Evolutionary conservation across 2,329 filamentous ascomycete genomes (phyloP).

Genomic region (Cladophialophora psammophila): DNA sequence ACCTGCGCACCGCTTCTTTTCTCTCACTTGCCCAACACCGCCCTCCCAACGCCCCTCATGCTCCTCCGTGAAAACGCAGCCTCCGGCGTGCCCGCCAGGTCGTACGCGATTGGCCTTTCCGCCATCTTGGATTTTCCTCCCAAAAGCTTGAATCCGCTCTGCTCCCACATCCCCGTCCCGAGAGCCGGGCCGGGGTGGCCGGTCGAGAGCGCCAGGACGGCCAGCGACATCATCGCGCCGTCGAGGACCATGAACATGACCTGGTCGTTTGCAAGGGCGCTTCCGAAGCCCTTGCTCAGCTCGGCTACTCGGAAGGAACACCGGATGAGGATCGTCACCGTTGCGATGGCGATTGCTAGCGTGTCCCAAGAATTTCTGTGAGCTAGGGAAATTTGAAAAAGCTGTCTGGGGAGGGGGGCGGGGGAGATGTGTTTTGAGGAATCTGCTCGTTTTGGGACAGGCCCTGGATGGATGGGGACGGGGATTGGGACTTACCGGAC

Average conservation of each 20-base stretch:
- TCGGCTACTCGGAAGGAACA: constrained; percentile 59
- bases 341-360: constrained; percentile 39
- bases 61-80: background rate
- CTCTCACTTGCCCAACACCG: too few relatives aligned
- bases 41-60: too few relatives aligned
- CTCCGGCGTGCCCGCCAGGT: background rate
- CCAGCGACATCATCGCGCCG: constrained; percentile 59
- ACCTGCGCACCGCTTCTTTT: too few relatives aligned
- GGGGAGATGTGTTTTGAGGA: constrained; percentile 41
- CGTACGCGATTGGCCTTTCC: background rate
- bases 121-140: background rate
- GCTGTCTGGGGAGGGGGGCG: background rate
- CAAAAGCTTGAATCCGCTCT: background rate
- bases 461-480: background rate
- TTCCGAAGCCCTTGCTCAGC: constrained; percentile 55
- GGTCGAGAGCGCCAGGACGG: constrained; percentile 50
- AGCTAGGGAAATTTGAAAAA: too few relatives aligned
- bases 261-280: constrained; percentile 57
- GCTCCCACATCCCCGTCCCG: constrained; percentile 5
- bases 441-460: background rate
- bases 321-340: constrained; percentile 54
- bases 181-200: constrained; percentile 51
- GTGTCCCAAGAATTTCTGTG: too few relatives aligned
- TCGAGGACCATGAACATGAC: constrained; percentile 59
- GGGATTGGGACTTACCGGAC: background rate